A percentile compares a stretch with the other conserved stretches of the same genome.
phyloP scores from a whole-genome alignment of 176 grass and related monocot genomes.

The Paspalum notatum region DNA sequence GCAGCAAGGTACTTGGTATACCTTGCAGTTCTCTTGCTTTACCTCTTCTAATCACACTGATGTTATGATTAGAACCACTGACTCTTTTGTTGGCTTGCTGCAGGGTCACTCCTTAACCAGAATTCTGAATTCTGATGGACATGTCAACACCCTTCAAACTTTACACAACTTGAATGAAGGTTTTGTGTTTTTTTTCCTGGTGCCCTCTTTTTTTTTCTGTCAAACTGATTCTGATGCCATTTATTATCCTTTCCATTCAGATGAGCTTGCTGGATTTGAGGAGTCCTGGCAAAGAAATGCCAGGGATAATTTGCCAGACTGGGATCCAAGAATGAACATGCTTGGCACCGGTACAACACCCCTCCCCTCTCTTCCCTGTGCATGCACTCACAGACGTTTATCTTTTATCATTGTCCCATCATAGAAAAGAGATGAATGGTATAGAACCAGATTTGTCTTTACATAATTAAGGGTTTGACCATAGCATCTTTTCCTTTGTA shows the following conservation, averaged over 20 bases:
- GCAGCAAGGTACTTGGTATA: slow-evolving; percentile 59
- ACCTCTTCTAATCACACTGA: neutral
- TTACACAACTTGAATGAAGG: slow-evolving; percentile 79
- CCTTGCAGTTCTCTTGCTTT: slow-evolving; percentile 9
- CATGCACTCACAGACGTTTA: neutral
- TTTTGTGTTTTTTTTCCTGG: slow-evolving; percentile 1
- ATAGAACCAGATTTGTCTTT: neutral
- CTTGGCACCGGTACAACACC: slow-evolving; percentile 37
- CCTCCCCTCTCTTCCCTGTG: neutral
- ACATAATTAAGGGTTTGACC: neutral
- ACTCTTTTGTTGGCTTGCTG: slow-evolving; percentile 12
- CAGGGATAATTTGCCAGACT: slow-evolving; percentile 45
- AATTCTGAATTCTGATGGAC: slow-evolving; percentile 61
- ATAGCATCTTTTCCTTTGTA: neutral
- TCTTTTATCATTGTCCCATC: neutral
- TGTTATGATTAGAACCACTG: slow-evolving; percentile 6
- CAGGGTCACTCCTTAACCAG: slow-evolving; percentile 79
- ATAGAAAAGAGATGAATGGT: neutral
- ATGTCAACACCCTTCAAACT: slow-evolving; percentile 58
- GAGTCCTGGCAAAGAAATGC: slow-evolving; percentile 69
- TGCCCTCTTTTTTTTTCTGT: neutral
- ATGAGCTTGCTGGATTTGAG: slow-evolving; percentile 64
- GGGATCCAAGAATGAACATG: slow-evolving; percentile 46
- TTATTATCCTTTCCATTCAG: slow-evolving; percentile 37
- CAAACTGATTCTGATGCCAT: slow-evolving; percentile 20